A percentile compares a stretch with the other conserved stretches of the same genome.
Evolutionary conservation across 2,329 filamentous ascomycete species (phyloP).

Genomic region (Colletotrichum tofieldiae): DNA sequence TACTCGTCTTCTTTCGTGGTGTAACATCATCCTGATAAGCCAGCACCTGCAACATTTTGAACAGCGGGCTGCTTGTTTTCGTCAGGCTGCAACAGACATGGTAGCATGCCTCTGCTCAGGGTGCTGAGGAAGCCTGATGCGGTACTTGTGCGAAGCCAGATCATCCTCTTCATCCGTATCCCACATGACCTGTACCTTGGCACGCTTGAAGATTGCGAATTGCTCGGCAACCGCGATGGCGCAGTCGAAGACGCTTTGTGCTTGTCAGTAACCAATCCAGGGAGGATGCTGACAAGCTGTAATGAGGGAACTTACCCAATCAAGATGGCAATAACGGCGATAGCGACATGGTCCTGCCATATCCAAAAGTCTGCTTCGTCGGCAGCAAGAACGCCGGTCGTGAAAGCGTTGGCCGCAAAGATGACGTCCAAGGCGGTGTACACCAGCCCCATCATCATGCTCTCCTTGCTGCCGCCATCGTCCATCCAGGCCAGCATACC

Average conservation of each 20-base stretch:
- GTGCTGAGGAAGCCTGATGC: conserved; percentile 32
- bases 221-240: conserved; percentile 29
- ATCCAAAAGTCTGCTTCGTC: neutral
- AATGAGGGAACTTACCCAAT: conserved; percentile 11
- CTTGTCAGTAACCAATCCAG: neutral
- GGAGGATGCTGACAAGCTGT: too few relatives aligned
- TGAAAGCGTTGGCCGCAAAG: conserved; percentile 10
- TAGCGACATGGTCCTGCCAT: neutral
- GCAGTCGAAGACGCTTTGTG: conserved; percentile 7
- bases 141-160: conserved; percentile 34
- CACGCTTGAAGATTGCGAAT: conserved; percentile 29
- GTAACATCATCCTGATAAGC: neutral
- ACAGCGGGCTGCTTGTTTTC: neutral
- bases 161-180: conserved; percentile 33
- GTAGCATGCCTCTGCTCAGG: conserved; percentile 25
- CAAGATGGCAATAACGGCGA: conserved; percentile 1
- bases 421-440: neutral
- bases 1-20: neutral
- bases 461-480: neutral
- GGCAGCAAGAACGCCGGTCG: neutral
- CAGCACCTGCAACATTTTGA: neutral
- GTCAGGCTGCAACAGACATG: conserved; percentile 28
- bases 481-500: conserved; percentile 10
- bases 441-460: neutral
- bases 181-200: conserved; percentile 25